Conservation (phyloP, 495 filamentous ascomycete species). For the Hypoxylon perforatum region DNA sequence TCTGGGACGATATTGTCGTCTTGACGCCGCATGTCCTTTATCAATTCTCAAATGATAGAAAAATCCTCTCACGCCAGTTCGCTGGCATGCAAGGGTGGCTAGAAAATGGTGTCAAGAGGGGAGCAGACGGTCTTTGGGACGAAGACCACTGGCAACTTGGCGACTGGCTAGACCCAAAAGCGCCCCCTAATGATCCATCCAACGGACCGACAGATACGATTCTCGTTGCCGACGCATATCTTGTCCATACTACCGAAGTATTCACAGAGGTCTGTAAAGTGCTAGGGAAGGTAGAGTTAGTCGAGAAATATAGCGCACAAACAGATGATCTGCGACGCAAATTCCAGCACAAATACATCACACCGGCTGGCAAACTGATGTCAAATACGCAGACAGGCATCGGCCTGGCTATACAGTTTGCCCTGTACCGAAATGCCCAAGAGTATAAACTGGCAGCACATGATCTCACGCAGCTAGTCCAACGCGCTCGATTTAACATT, state of each 20-base stretch:
- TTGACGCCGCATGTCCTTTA: slow-evolving; percentile 55
- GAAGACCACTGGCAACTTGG: slow-evolving; percentile 49
- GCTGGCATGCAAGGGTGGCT: slow-evolving; percentile 55
- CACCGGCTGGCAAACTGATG: slow-evolving; percentile 46
- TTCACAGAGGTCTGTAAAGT: slow-evolving; percentile 31
- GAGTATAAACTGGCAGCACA: slow-evolving; percentile 38
- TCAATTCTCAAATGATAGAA: slow-evolving; percentile 49
- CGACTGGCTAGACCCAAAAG: slow-evolving; percentile 62
- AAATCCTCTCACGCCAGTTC: slow-evolving; percentile 52
- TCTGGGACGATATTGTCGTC: slow-evolving; percentile 57
- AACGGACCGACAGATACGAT: slow-evolving; percentile 49
- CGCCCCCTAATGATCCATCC: slow-evolving; percentile 53
- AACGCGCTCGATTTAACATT: slow-evolving; percentile 51
- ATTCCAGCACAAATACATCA: slow-evolving; percentile 55
- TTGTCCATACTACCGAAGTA: slow-evolving; percentile 52
- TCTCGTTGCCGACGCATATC: slow-evolving; percentile 58
- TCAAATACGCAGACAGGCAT: slow-evolving; percentile 57
- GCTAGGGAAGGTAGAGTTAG: slow-evolving; percentile 38
- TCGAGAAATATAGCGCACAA: slow-evolving; percentile 35
- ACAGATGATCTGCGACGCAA: slow-evolving; percentile 30
- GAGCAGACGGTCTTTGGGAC: slow-evolving; percentile 47
- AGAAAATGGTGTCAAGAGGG: slow-evolving; percentile 51
- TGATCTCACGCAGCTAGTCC: slow-evolving; percentile 49
- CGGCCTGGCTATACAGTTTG: slow-evolving; percentile 53
- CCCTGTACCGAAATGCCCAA: slow-evolving; percentile 39